phyloP scores from a whole-genome alignment of 2,329 filamentous ascomycete genomes.

The Ascosphaera pollenicola region DNA sequence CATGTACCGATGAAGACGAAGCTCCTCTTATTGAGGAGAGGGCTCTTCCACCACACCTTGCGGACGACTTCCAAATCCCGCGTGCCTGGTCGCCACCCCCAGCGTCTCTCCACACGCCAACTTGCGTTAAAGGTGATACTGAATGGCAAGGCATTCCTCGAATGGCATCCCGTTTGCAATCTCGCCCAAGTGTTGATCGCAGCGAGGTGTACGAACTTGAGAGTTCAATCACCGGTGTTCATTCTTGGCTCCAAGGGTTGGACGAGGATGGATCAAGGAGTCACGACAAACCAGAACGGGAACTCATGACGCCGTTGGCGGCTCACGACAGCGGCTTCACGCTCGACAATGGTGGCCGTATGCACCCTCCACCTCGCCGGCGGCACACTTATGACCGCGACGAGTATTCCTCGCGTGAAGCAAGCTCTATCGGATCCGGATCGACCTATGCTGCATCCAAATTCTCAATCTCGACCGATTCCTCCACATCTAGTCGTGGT shows the following conservation, averaged over 20 bases:
- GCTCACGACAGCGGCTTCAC: background rate
- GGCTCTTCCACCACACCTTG: background rate
- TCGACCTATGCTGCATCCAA: background rate
- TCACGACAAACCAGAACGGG: background rate
- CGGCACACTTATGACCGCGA: background rate
- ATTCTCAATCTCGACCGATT: background rate
- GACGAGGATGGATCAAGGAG: background rate
- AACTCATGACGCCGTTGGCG: background rate
- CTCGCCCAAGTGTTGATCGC: background rate
- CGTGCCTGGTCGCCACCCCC: background rate
- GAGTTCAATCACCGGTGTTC: background rate
- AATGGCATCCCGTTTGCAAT: background rate
- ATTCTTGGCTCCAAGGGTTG: background rate
- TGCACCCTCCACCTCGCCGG: background rate
- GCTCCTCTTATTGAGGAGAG: background rate
- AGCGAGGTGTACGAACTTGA: background rate
- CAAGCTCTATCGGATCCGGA: background rate
- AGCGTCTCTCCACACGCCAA: background rate
- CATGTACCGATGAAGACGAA: conserved; percentile 6
- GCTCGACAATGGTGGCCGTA: background rate
- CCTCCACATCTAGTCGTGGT: background rate
- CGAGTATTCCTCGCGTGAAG: background rate
- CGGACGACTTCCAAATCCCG: background rate
- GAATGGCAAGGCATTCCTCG: background rate
- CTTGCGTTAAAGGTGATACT: background rate